Percentiles rank a stretch among this genome's conserved stretches.
Conservation (phyloP, 805 yeast species). For the Scheffersomyces coipomensis region DNA sequence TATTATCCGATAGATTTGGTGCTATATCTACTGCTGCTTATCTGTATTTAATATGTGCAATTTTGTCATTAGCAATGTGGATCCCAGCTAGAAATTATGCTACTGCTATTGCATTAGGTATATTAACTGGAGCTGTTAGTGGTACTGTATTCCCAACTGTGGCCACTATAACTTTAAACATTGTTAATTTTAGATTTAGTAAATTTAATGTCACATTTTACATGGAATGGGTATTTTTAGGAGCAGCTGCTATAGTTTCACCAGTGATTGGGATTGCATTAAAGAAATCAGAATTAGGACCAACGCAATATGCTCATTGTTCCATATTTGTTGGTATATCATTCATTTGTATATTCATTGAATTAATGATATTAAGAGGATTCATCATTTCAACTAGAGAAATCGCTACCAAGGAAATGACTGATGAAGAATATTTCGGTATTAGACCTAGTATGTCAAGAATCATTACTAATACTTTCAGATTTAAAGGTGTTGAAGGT, state of each 20-base stretch:
- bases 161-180: slow-evolving; percentile 54
- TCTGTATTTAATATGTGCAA: slow-evolving; percentile 19
- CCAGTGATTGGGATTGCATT: slow-evolving; percentile 55
- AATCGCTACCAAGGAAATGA: neutral
- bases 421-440: neutral
- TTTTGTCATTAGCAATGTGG: slow-evolving; percentile 35
- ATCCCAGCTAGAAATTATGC: slow-evolving; percentile 31
- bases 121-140: slow-evolving; percentile 25
- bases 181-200: slow-evolving; percentile 52
- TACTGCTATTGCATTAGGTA: slow-evolving; percentile 23
- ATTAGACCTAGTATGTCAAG: neutral
- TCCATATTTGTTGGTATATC: slow-evolving; percentile 53
- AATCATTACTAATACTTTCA: neutral
- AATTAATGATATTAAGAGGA: slow-evolving; percentile 43
- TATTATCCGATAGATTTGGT: slow-evolving; percentile 46
- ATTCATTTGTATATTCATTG: slow-evolving; percentile 33
- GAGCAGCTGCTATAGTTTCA: slow-evolving; percentile 45
- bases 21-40: slow-evolving; percentile 32
- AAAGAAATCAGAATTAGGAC: slow-evolving; percentile 22
- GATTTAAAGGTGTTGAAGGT: neutral
- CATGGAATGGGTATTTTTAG: slow-evolving; percentile 50
- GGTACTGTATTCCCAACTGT: slow-evolving; percentile 42
- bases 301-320: slow-evolving; percentile 45
- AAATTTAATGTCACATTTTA: slow-evolving; percentile 45
- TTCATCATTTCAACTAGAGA: slow-evolving; percentile 34